phyloP scores from a whole-genome alignment of 805 yeast species.

The Ogataea minuta region DNA sequence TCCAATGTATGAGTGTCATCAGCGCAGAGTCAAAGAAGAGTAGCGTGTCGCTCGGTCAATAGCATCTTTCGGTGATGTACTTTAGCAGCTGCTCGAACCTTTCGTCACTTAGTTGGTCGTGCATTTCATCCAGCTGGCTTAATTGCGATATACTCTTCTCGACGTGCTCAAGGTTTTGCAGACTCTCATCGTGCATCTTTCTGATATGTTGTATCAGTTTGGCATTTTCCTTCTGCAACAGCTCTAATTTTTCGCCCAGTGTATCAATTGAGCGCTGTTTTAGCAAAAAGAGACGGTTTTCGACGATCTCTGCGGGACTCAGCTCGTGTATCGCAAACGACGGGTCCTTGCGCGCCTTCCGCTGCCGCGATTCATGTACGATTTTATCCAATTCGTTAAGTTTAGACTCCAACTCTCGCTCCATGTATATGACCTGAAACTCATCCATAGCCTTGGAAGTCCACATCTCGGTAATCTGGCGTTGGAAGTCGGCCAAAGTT shows the following conservation, averaged over 20 bases:
- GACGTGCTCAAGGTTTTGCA: slow-evolving; percentile 9
- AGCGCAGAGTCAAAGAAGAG: slow-evolving; percentile 45
- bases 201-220: slow-evolving; percentile 13
- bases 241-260: slow-evolving; percentile 16
- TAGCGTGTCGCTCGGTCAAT: slow-evolving; percentile 1
- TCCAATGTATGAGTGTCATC: slow-evolving; percentile 87
- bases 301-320: slow-evolving; percentile 26
- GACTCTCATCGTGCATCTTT: slow-evolving; percentile 8
- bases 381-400: slow-evolving; percentile 49
- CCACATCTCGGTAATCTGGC: slow-evolving; percentile 47
- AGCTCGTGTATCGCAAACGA: slow-evolving; percentile 18
- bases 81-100: slow-evolving; percentile 19
- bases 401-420: slow-evolving; percentile 41
- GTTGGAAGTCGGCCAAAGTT: slow-evolving; percentile 42
- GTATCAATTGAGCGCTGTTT: slow-evolving; percentile 16
- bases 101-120: slow-evolving; percentile 17
- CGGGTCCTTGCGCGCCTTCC: slow-evolving; percentile 13
- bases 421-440: slow-evolving; percentile 46
- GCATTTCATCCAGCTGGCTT: slow-evolving; percentile 16
- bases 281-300: slow-evolving; percentile 16
- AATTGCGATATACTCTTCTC: slow-evolving; percentile 14
- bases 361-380: slow-evolving; percentile 37
- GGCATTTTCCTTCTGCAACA: slow-evolving; percentile 16
- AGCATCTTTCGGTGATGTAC: slow-evolving; percentile 19
- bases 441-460: slow-evolving; percentile 40